Percentiles rank a stretch among this genome's conserved stretches.
These are phyloP conservation scores for Piromyces finnis DNA, from an alignment of 192 early-diverging fungal genomes.

Conservation along the genomic window DNA sequence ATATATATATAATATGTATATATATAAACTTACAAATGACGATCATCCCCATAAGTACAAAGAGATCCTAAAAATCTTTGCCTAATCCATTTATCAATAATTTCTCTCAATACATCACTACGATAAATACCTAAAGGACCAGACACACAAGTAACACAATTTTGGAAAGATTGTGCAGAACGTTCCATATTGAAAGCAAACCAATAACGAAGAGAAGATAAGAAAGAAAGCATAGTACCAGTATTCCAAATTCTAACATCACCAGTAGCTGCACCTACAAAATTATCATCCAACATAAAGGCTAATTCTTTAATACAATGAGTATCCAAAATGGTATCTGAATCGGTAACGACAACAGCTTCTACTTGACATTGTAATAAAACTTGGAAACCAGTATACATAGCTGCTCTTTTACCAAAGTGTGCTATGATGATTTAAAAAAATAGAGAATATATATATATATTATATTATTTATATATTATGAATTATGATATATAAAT, in stretches of 20 bases:
- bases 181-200: constrained; percentile 49
- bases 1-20: too few species aligned
- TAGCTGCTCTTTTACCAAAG: constrained; percentile 9
- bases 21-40: constrained; percentile 16
- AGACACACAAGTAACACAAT: constrained; percentile 40
- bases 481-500: too few species aligned
- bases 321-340: constrained; percentile 36
- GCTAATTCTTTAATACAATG: constrained; percentile 23
- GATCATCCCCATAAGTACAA: constrained; percentile 46
- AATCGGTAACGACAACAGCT: constrained; percentile 38
- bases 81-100: constrained; percentile 31
- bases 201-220: constrained; percentile 42
- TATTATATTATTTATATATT: too few species aligned
- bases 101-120: constrained; percentile 16
- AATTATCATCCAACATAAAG: constrained; percentile 16
- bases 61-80: constrained; percentile 33
- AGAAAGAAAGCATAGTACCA: constrained; percentile 24
- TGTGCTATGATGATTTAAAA: background rate
- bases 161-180: constrained; percentile 33
- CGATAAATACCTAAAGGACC: constrained; percentile 44
- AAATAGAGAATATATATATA: too few species aligned
- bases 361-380: constrained; percentile 9
- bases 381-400: background rate
- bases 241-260: constrained; percentile 35
- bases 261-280: constrained; percentile 30